Base-by-base conservation (phyloP, 202 grass and related monocot genomes). In the Musa balbisiana region DNA sequence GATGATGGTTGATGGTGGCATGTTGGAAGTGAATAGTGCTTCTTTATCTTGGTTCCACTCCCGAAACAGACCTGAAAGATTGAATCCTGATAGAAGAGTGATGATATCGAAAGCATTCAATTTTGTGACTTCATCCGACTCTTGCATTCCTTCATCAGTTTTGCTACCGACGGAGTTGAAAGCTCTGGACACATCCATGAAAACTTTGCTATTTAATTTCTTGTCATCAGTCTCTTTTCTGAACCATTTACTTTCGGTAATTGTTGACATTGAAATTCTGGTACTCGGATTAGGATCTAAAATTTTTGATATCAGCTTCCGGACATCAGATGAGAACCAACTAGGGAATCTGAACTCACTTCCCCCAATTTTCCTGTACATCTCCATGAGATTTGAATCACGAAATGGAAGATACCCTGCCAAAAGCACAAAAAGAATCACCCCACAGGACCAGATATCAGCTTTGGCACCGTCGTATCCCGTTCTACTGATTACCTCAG, bases 381-480 rank as follows among this genome's bases (percentile, higher is more conserved):
- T n/a, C 20, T 70, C 33, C 49, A 70, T 70, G 15, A 70, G 43
- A 51, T 70, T 70, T 51, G 67, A 51, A 70, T 52, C 19, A 1
- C 51, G 10, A 9, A 70, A 70, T 11, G 67, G 67, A 49, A 70
- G 67, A 51, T 51, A 70, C 21, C 67, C 67, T 51, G 67, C 15
- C 11, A 70, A 70, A 51, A 70, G 25, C 33, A 70, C 67, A 51
- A 70, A 70, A 70, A 70, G 67, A 70, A 70, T 51, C 17, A 70
- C 67, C 22, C 67, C 67, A n/a, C 67, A 70, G 49, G 67, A 70
- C 67, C 67, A 70, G 8, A 51, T 70, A 21, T 70, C 67, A 11
- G 67, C 67, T 51, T 70, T 70, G 51, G 67, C 49, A 51, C 67
- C 67, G 10, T 70, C 67, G 21, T 70, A 70, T 21, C 67, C 67